phyloP scores from a whole-genome alignment of 2,329 filamentous ascomycete genomes.

The Apiospora hydei region DNA sequence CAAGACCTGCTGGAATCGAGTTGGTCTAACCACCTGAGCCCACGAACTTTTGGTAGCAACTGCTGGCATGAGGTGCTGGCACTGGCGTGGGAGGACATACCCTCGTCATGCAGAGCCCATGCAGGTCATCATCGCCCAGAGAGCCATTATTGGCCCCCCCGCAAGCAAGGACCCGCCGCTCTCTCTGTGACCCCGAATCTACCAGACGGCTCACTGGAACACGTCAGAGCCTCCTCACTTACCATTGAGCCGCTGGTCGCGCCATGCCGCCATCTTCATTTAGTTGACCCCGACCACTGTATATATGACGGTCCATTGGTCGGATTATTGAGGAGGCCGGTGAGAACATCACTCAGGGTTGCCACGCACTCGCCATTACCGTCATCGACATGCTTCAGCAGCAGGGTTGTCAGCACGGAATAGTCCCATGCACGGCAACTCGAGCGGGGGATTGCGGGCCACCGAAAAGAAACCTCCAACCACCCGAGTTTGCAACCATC shows the following conservation, averaged over 20 bases:
- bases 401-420: background rate
- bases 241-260: background rate
- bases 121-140: background rate
- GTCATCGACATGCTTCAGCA: background rate
- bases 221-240: conserved; percentile 12
- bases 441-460: background rate
- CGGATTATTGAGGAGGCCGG: background rate
- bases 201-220: background rate
- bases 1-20: background rate
- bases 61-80: no score
- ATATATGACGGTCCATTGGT: background rate
- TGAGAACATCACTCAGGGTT: background rate
- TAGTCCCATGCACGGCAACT: background rate
- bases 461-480: background rate
- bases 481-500: background rate
- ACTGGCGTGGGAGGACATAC: background rate
- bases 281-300: background rate
- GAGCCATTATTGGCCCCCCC: background rate
- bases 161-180: background rate
- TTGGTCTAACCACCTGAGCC: background rate
- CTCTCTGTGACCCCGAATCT: background rate
- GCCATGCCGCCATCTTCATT: background rate
- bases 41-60: background rate
- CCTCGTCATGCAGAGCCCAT: background rate
- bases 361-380: background rate